Evolutionary conservation across 371 early-diverging fungal genomes (phyloP).

Genomic region (Batkoa obscura): DNA sequence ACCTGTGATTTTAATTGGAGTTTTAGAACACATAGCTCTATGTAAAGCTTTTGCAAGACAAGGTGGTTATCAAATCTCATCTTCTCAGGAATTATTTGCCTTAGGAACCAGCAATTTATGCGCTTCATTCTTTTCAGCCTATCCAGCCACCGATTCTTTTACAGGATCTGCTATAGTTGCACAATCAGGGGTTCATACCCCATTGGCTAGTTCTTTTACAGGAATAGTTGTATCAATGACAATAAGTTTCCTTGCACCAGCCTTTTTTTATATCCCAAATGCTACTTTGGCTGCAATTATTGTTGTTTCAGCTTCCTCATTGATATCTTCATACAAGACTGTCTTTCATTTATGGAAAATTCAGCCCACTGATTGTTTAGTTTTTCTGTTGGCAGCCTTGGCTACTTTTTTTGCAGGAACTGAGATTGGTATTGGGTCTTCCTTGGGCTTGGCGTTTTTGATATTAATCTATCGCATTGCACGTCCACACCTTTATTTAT

Average conservation of each 20-base stretch:
- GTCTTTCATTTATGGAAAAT: not conserved
- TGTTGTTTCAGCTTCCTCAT: constrained; percentile 12
- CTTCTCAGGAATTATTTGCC: constrained; percentile 60
- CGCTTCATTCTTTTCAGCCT: constrained; percentile 62
- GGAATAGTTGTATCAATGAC: constrained; percentile 53
- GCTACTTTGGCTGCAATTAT: constrained; percentile 45
- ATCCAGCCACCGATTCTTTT: constrained; percentile 70
- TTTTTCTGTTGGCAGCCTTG: constrained; percentile 18
- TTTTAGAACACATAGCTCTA: constrained; percentile 17
- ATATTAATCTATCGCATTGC: constrained; percentile 49
- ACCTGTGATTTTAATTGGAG: constrained; percentile 16
- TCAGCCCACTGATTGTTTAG: not conserved
- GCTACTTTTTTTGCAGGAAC: constrained; percentile 46
- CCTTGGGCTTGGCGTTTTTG: constrained; percentile 34
- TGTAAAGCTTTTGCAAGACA: constrained; percentile 26
- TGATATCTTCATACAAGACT: not conserved
- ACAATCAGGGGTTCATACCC: constrained; percentile 31
- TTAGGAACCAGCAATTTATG: constrained; percentile 59
- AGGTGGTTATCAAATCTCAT: constrained; percentile 12
- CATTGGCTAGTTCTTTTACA: no score
- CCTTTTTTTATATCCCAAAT: constrained; percentile 61
- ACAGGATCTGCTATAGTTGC: constrained; percentile 43
- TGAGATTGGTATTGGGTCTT: constrained; percentile 44
- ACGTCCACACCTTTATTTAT: constrained; percentile 24
- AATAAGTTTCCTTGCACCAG: constrained; percentile 57